phyloP scores from a whole-genome alignment of 352 stramenopile genomes.

The Phytophthora rubi region DNA sequence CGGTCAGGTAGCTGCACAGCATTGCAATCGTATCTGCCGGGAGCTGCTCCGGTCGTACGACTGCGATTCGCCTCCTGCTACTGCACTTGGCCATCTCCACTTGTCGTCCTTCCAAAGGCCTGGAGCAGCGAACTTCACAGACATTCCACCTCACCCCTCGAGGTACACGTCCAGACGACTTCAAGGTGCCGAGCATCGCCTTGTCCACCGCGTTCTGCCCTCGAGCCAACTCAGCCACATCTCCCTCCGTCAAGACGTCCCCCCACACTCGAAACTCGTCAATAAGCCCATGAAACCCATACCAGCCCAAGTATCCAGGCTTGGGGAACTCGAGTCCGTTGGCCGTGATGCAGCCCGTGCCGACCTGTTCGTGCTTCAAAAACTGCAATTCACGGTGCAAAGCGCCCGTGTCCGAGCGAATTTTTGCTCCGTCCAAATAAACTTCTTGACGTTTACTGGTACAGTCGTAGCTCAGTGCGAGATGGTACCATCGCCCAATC shows the following conservation, averaged over 20 bases:
- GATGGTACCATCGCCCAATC: conserved; percentile 42
- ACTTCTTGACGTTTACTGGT: conserved; percentile 23
- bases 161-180: conserved; percentile 1
- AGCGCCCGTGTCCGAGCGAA: conserved; percentile 3
- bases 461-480: conserved; percentile 37
- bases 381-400: conserved; percentile 25
- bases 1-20: conserved; percentile 31
- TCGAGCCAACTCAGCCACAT: conserved; percentile 19
- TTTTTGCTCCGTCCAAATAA: conserved; percentile 36
- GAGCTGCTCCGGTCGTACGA: conserved; percentile 28
- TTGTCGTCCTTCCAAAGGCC: conserved; percentile 5
- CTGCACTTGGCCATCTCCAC: conserved; percentile 3
- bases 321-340: conserved; percentile 5
- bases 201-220: background rate
- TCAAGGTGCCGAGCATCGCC: conserved; percentile 6
- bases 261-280: conserved; percentile 46
- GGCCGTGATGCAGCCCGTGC: conserved; percentile 39
- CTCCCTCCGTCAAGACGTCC: conserved; percentile 12
- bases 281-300: conserved; percentile 42
- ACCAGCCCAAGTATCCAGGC: conserved; percentile 34
- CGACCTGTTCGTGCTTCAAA: conserved; percentile 33
- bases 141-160: conserved; percentile 25
- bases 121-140: conserved; percentile 9
- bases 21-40: conserved; percentile 29
- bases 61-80: conserved; percentile 3